Conservation (phyloP, 495 filamentous ascomycete species). For the Xylaria nigripes region DNA sequence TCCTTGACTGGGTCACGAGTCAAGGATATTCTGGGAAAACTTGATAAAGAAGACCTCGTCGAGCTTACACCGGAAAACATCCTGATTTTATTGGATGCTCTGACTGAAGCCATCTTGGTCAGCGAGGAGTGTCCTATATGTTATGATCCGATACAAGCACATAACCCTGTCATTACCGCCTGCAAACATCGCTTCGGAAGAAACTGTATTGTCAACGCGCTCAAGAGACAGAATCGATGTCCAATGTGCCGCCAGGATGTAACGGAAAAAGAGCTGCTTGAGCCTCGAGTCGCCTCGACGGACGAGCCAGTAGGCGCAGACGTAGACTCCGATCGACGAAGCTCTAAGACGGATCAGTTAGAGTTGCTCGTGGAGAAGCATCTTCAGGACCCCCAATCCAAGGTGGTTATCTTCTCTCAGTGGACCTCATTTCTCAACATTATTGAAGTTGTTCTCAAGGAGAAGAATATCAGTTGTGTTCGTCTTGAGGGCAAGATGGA, state of each 20-base stretch:
- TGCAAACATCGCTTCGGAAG: conserved; percentile 80
- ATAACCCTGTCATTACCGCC: conserved; percentile 73
- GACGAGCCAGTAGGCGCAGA: conserved; percentile 35
- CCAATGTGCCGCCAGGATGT: conserved; percentile 81
- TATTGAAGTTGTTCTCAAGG: conserved; percentile 60
- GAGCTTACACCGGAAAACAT: conserved; percentile 66
- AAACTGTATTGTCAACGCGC: conserved; percentile 68
- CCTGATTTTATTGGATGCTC: conserved; percentile 63
- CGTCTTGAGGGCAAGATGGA: conserved; percentile 83
- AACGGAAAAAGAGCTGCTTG: conserved; percentile 50
- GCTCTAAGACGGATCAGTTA: conserved; percentile 78
- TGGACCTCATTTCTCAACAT: conserved; percentile 88
- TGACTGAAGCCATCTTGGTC: conserved; percentile 71
- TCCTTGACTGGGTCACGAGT: conserved; percentile 67
- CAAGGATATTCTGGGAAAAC: conserved; percentile 55
- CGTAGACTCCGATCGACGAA: conserved; percentile 56
- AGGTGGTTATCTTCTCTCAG: conserved; percentile 86
- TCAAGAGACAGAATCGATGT: conserved; percentile 74
- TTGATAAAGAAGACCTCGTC: conserved; percentile 60
- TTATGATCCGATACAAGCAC: conserved; percentile 61
- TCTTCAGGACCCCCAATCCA: conserved; percentile 57
- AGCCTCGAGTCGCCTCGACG: conserved; percentile 49
- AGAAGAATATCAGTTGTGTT: conserved; percentile 53
- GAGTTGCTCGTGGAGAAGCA: conserved; percentile 69
- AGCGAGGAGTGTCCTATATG: conserved; percentile 83